Base-by-base conservation (phyloP, 2,329 filamentous ascomycete species). In the Aspergillus sp. region DNA sequence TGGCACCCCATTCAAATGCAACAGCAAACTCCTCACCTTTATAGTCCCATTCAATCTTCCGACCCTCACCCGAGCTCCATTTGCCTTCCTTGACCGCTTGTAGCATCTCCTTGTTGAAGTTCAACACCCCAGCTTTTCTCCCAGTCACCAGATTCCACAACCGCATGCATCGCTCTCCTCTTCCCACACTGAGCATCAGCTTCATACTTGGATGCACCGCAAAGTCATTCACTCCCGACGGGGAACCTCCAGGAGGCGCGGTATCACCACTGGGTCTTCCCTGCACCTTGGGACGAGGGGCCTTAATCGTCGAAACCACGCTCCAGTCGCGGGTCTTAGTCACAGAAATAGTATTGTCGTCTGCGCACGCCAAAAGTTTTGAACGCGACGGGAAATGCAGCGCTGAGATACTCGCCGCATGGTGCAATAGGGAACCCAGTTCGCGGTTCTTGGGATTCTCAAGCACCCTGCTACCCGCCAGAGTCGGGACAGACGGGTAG, bases 101-200 rank as follows among this genome's bases (percentile, higher is more conserved):
- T 44, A 97, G 73, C 58, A 93, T 76, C 0, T 83, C 79, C 48
- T 79, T 77, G 54, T 79, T 79, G 65, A 97, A 97, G 63, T 87
- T 93, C 57, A 98, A 72, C 44, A 95, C 90, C 29, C 90, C 88
- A 1, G 90, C 90, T 72, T 95, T 96, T 72, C 91, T 94, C 10
- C 90, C 93, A 2, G 91, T 97, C 54, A 97, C 89, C 53, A 98
- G 67, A 62, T 98, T 97, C 93, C 93, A 98, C 54, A 97, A 68
- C 53, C 93, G 76, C 86, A 98, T 94, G 61, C 84, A 88, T 54
- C 82, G 83, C 72, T 98, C 93, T 54, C 89, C 89, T 59, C 85
- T 88, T 56, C 88, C 85, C 6, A 97, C 89, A 57, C 82, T 94
- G 50, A 98, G 81, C 87, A 97, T 95, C 43, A 98, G 74, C 71